A percentile compares a stretch with the other conserved stretches of the same genome.
Evolutionary conservation across 495 filamentous ascomycete genomes (phyloP).

Genomic region (Aspergillus hancockii): DNA sequence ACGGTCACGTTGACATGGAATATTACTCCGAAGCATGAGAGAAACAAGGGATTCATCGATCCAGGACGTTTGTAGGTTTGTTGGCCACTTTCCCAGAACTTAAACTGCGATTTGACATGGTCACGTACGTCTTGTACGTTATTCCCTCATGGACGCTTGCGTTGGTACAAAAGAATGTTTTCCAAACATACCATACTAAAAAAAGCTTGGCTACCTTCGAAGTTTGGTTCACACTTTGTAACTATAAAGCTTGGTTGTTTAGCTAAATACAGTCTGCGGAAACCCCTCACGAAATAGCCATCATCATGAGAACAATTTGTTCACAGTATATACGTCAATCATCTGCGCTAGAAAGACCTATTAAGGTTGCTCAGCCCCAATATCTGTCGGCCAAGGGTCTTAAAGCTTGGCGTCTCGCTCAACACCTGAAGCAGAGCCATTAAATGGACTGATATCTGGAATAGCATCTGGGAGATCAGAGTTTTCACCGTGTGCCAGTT

Average conservation of each 20-base stretch:
- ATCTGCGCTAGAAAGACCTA: not conserved
- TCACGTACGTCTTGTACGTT: no score
- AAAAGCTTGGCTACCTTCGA: no score
- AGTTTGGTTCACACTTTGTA: no score
- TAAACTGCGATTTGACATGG: no score
- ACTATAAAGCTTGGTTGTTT: not conserved
- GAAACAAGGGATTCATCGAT: no score
- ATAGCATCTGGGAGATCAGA: constrained; percentile 28
- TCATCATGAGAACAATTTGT: not conserved
- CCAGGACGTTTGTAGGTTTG: no score
- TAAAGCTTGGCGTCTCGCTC: not conserved
- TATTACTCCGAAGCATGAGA: no score
- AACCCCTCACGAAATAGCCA: not conserved
- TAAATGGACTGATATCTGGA: not conserved
- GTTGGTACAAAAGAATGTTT: no score
- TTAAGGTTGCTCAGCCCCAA: not conserved
- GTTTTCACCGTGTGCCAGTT: constrained; percentile 28
- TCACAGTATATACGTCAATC: not conserved
- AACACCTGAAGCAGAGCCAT: not conserved
- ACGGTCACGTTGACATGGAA: no score
- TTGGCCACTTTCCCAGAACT: no score
- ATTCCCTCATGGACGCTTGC: no score
- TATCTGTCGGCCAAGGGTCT: not conserved
- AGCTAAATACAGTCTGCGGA: not conserved
- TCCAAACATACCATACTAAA: no score